Evolutionary conservation across 2,329 filamentous ascomycete species (phyloP).

Genomic region (Trichoderma harzianum): DNA sequence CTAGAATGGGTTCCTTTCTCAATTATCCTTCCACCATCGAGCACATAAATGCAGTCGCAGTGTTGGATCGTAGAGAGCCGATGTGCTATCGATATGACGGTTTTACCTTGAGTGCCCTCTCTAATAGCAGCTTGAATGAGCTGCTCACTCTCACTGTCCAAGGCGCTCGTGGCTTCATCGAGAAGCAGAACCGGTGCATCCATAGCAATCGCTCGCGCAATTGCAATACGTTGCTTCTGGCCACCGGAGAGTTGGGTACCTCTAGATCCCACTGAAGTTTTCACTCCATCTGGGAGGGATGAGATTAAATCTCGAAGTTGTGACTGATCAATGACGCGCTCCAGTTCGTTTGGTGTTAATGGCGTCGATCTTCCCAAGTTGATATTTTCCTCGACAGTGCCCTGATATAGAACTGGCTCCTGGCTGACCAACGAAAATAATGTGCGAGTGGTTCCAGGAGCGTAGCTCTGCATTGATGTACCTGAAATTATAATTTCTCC

Average conservation of each 20-base stretch:
- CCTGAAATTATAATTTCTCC: not conserved
- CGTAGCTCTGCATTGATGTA: not conserved
- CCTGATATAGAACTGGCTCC: slow-evolving; percentile 46
- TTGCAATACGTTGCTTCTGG: slow-evolving; percentile 20
- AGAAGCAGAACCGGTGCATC: not conserved
- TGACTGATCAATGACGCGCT: slow-evolving; percentile 33
- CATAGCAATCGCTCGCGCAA: not conserved
- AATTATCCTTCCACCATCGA: not conserved
- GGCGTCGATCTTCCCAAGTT: slow-evolving; percentile 38
- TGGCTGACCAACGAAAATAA: not conserved
- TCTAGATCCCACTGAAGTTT: slow-evolving; percentile 74
- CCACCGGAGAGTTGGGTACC: slow-evolving; percentile 19
- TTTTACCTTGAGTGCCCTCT: not conserved
- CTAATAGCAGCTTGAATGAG: not conserved
- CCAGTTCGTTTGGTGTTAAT: slow-evolving; percentile 22
- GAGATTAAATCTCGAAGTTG: slow-evolving; percentile 58
- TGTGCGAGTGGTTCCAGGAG: not conserved
- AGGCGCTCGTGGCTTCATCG: slow-evolving; percentile 8
- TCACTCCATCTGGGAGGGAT: slow-evolving; percentile 87
- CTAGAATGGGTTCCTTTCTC: not conserved
- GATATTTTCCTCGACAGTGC: slow-evolving; percentile 48
- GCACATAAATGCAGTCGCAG: not conserved
- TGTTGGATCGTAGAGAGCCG: not conserved
- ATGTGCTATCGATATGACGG: not conserved
- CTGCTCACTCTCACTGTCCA: slow-evolving; percentile 1